These are phyloP conservation scores for Magnaporthiopsis rhizophila DNA, from an alignment of 2,329 filamentous ascomycete species.

Conservation along the genomic window DNA sequence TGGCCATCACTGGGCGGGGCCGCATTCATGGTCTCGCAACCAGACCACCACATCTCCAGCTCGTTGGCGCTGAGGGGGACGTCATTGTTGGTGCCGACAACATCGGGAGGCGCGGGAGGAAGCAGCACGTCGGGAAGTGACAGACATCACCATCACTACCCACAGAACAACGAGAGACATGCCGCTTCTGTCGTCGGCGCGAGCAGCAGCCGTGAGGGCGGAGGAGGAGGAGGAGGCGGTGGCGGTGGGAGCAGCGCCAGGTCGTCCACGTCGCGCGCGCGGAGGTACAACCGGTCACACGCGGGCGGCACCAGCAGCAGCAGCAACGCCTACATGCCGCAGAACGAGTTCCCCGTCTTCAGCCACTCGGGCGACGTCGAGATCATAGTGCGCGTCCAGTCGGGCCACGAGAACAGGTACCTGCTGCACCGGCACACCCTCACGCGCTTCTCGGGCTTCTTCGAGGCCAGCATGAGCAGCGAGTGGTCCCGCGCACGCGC, in stretches of 20 bases:
- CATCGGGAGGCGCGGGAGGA: background rate
- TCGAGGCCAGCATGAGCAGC: constrained; percentile 74
- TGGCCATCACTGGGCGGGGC: constrained; percentile 1
- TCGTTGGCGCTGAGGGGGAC: constrained; percentile 25
- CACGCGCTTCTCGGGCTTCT: constrained; percentile 87
- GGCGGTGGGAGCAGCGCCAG: constrained; percentile 7
- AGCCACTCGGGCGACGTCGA: constrained; percentile 88
- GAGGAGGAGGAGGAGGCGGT: background rate
- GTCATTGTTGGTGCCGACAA: constrained; percentile 18
- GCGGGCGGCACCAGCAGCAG: constrained; percentile 53
- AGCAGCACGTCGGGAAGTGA: background rate
- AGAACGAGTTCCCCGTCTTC: constrained; percentile 92
- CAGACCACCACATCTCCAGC: constrained; percentile 21
- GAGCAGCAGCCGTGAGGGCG: background rate
- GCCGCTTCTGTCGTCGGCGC: background rate
- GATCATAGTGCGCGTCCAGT: constrained; percentile 61
- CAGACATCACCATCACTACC: constrained; percentile 2
- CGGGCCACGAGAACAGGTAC: constrained; percentile 72
- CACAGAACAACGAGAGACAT: constrained; percentile 1
- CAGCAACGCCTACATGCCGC: constrained; percentile 44
- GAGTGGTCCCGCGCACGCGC: constrained; percentile 57
- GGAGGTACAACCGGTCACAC: constrained; percentile 69
- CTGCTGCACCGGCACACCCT: constrained; percentile 81
- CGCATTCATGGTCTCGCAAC: constrained; percentile 24
- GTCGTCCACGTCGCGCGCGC: constrained; percentile 13